Percentiles rank a stretch among this genome's conserved stretches.
Conservation (phyloP, 2,329 filamentous ascomycete genomes). For the Claviceps humidiphila region DNA sequence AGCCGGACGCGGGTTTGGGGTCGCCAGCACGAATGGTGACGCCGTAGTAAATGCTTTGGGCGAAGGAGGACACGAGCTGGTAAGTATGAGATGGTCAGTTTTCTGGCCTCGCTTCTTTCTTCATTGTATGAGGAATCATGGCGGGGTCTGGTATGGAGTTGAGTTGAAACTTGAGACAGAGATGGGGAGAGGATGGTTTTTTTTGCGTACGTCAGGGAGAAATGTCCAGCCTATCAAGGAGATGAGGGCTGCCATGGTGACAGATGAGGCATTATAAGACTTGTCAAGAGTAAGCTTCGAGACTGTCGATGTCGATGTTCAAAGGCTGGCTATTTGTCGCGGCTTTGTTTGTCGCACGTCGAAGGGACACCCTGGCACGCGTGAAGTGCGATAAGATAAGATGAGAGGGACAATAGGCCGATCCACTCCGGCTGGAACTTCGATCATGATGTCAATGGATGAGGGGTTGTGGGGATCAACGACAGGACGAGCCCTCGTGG, state of each 20-base stretch:
- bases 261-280: constrained; percentile 8
- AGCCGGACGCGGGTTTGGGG: constrained; percentile 58
- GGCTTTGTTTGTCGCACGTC: not conserved
- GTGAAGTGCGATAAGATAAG: not conserved
- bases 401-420: not conserved
- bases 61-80: constrained; percentile 65
- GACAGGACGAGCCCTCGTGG: too few relatives aligned
- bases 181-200: constrained; percentile 1
- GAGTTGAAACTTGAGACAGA: not conserved
- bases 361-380: not conserved
- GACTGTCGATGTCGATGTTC: not conserved
- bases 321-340: not conserved
- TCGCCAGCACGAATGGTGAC: constrained; percentile 82
- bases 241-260: constrained; percentile 36
- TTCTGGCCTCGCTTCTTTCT: not conserved
- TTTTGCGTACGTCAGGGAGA: constrained; percentile 34
- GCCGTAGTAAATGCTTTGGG: constrained; percentile 74
- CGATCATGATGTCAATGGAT: too few relatives aligned
- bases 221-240: constrained; percentile 45
- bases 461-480: too few relatives aligned
- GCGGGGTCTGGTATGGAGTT: not conserved
- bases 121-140: too few relatives aligned
- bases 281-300: not conserved
- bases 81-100: constrained; percentile 28
- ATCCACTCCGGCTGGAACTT: too few relatives aligned